Conservation (phyloP, 805 yeast species). For the Teunomyces stri region DNA sequence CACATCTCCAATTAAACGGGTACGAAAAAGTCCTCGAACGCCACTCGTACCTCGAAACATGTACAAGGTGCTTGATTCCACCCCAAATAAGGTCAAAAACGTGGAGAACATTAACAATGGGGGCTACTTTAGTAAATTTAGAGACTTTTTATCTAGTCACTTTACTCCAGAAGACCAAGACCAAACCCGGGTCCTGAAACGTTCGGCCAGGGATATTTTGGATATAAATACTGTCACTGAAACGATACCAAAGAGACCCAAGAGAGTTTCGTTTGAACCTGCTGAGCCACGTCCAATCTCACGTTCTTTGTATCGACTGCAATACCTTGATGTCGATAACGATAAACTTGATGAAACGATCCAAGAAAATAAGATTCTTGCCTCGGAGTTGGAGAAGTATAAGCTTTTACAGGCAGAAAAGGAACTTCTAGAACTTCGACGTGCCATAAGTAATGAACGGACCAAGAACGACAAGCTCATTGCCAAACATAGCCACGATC, state of each 20-base stretch:
- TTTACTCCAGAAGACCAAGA: background rate
- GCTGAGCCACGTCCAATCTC: background rate
- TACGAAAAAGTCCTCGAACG: background rate
- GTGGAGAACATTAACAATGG: background rate
- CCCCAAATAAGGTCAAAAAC: background rate
- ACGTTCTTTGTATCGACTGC: background rate
- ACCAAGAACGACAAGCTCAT: background rate
- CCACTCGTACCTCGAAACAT: background rate
- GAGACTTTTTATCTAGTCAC: background rate
- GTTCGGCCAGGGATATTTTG: conserved; percentile 15
- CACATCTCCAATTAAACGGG: background rate
- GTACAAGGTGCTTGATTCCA: background rate
- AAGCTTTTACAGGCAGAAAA: background rate
- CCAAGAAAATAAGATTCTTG: background rate
- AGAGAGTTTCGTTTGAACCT: conserved; percentile 14
- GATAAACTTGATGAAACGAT: conserved; percentile 15
- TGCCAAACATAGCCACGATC: background rate
- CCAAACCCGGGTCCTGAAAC: conserved; percentile 8
- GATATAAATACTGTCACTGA: conserved; percentile 5
- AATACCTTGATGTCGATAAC: conserved; percentile 8
- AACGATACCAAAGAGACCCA: conserved; percentile 1
- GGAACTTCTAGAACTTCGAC: conserved; percentile 1
- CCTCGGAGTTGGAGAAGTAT: background rate
- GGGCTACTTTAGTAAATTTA: background rate
- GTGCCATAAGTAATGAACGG: background rate